Evolutionary conservation across 352 stramenopile species (phyloP).

Genomic region (Globisporangium cystogenes): DNA sequence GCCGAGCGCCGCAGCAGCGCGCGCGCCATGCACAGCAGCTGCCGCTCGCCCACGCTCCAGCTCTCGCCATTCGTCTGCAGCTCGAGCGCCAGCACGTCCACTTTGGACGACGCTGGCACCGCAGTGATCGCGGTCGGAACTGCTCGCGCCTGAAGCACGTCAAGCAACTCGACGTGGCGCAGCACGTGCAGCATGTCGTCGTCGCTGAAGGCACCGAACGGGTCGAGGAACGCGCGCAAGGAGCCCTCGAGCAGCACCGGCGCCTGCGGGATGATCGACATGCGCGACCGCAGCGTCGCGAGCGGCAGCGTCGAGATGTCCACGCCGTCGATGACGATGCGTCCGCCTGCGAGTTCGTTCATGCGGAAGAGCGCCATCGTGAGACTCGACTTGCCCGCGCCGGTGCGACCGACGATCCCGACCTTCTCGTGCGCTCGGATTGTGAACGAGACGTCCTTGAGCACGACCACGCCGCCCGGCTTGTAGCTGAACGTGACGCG

Average conservation of each 20-base stretch:
- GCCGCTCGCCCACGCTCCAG: slow-evolving; percentile 88
- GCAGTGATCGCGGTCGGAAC: background rate
- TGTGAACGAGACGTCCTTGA: slow-evolving; percentile 34
- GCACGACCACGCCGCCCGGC: slow-evolving; percentile 18
- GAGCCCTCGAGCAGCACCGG: slow-evolving; percentile 88
- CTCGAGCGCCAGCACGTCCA: slow-evolving; percentile 55
- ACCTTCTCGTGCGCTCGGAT: slow-evolving; percentile 49
- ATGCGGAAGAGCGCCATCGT: slow-evolving; percentile 80
- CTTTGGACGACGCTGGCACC: slow-evolving; percentile 21
- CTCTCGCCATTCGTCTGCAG: slow-evolving; percentile 90
- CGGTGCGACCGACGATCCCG: slow-evolving; percentile 26
- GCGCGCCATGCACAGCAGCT: slow-evolving; percentile 89
- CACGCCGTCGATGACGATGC: slow-evolving; percentile 55
- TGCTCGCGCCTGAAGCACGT: background rate
- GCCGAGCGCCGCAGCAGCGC: slow-evolving; percentile 32
- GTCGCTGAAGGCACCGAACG: slow-evolving; percentile 69
- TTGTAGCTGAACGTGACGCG: slow-evolving; percentile 50
- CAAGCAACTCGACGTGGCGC: slow-evolving; percentile 20
- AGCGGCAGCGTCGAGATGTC: slow-evolving; percentile 67
- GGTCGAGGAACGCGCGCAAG: slow-evolving; percentile 85
- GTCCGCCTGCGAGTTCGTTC: slow-evolving; percentile 71
- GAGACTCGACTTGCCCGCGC: slow-evolving; percentile 69
- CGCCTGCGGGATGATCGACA: slow-evolving; percentile 65
- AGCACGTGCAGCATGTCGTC: slow-evolving; percentile 33
- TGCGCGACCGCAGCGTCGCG: slow-evolving; percentile 49